A percentile compares a stretch with the other conserved stretches of the same genome.
These are phyloP conservation scores for Stephania japonica DNA, from an alignment of 164 flowering plant species.

Conservation along the genomic window DNA sequence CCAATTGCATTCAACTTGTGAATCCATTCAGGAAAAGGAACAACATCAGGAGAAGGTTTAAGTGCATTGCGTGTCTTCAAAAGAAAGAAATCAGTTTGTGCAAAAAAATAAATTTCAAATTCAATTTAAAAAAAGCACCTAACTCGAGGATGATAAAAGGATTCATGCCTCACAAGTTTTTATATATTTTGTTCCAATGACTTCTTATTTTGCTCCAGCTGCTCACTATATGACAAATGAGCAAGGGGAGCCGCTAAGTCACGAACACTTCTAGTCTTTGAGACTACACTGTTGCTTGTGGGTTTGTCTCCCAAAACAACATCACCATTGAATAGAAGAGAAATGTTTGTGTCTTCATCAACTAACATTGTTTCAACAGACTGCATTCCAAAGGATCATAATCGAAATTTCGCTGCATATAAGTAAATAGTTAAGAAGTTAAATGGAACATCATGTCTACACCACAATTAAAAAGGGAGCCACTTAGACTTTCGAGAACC, in stretches of 20 bases:
- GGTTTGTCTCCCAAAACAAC: constrained; percentile 17
- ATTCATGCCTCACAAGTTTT: constrained; percentile 49
- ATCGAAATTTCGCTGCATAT: too few species aligned
- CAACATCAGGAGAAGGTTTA: constrained; percentile 78
- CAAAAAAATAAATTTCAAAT: background rate
- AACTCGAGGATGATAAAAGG: constrained; percentile 2
- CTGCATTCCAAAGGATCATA: too few species aligned
- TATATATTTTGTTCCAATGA: constrained; percentile 60
- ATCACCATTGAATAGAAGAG: constrained; percentile 22
- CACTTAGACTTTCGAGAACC: too few species aligned
- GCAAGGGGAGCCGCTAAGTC: constrained; percentile 91
- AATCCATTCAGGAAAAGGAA: too few species aligned
- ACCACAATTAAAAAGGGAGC: too few species aligned
- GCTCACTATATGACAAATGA: constrained; percentile 69
- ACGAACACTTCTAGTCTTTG: constrained; percentile 55
- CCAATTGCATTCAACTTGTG: constrained; percentile 86
- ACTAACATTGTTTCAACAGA: constrained; percentile 7
- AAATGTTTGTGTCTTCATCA: constrained; percentile 18
- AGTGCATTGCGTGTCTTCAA: constrained; percentile 83
- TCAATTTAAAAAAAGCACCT: background rate
- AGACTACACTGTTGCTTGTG: constrained; percentile 19
- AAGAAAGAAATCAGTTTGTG: constrained; percentile 11
- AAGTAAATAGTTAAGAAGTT: too few species aligned
- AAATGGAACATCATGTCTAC: too few species aligned
- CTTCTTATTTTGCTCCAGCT: constrained; percentile 79